Evolutionary conservation across 1,284 basidiomycete genomes (phyloP), one percentile per base, ranked within the genome.

Genomic region (Austroboletus olivaceoglutinosus): DNA sequence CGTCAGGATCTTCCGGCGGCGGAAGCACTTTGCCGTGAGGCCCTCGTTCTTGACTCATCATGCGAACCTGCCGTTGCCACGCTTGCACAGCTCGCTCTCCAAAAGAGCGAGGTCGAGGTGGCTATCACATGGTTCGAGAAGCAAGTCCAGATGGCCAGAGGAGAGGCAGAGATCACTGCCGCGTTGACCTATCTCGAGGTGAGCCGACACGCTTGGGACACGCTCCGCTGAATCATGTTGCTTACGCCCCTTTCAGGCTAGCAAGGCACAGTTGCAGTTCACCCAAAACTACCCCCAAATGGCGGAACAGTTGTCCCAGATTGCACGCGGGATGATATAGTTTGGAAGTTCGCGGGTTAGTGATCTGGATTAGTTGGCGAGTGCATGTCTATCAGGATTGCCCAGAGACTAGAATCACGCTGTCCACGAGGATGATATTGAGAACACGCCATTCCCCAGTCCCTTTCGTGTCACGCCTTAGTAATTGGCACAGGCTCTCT

Each of bases 31-130:
- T 98, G 94, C 68, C 76, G 85, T 53, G 87, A 98, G 68, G 97
- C 97, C 1, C 76, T 99, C 34, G 74, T 78, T 43, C 84, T 94
- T 54, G 96, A 98, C 70, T 78, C 89, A 16, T 93, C 96, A 60
- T 99, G 96, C 73, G 97, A 99, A 68, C 92, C 96, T 12, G 97
- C 96, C 0, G 88, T 98, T 4, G 93, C 93, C 15, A 98, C 95
- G 0, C 82, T 99, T 31, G 96, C 96, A 3, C 97, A 99, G 73
- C 80, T 99, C 21, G 85, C 82, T 55, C 70, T 99, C 58, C 96
- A 99, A 74, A 93, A 96, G 71, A 88, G 89, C 64, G 89, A 91
- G 74, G 86, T 97, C 53, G 85, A 89, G 43, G 81, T 88, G 54
- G 95, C 96, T 7, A 85, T 94, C 57, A 80, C 85, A 63, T 87